Evolutionary conservation across 2,329 filamentous ascomycete genomes (phyloP).

Genomic region (Pseudocercospora cruenta): DNA sequence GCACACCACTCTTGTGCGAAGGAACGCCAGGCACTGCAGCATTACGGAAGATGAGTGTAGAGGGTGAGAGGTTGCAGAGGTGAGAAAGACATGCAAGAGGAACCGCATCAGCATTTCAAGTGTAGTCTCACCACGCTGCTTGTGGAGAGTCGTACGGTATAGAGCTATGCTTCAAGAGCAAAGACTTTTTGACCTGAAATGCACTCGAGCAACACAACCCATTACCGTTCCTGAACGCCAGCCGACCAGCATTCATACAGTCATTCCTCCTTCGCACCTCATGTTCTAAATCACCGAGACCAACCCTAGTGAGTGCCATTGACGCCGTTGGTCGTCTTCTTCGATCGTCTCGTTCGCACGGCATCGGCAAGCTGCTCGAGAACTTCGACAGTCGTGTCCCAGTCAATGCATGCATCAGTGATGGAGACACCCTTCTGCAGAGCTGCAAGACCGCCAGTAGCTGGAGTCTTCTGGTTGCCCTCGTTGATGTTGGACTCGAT

Average conservation of each 20-base stretch:
- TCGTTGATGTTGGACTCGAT: conserved; percentile 98
- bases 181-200: not conserved
- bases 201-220: not conserved
- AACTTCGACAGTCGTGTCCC: conserved; percentile 80
- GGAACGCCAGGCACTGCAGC: not conserved
- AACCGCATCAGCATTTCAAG: not conserved
- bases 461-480: conserved; percentile 74
- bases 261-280: not conserved
- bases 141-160: not conserved
- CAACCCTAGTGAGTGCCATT: conserved; percentile 19
- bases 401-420: conserved; percentile 94
- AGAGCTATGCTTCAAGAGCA: not conserved
- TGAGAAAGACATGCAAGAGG: not conserved
- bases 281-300: too few relatives aligned
- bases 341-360: conserved; percentile 70
- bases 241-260: not conserved
- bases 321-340: conserved; percentile 40
- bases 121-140: not conserved
- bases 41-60: not conserved
- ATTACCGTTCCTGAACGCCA: not conserved
- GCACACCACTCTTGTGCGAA: not conserved
- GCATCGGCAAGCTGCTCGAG: conserved; percentile 85
- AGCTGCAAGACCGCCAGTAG: conserved; percentile 70
- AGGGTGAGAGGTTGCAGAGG: not conserved
- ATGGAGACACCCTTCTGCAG: conserved; percentile 91